Percentiles rank a stretch among this genome's conserved stretches.
phyloP scores from a whole-genome alignment of 257 asterid genomes.

The Solanum pennellii region DNA sequence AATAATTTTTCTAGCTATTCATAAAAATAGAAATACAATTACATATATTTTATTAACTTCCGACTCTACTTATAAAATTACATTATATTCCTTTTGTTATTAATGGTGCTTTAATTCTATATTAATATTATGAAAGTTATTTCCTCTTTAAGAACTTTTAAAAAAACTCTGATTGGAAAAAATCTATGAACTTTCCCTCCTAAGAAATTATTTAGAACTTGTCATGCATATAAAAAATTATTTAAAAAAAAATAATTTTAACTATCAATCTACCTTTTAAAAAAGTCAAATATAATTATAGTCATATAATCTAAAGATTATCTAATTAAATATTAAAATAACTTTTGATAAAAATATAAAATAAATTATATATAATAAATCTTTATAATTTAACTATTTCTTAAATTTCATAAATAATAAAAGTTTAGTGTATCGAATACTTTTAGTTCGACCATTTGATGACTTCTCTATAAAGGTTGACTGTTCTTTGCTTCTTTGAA shows the following conservation, averaged over 20 bases:
- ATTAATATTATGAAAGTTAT: neutral
- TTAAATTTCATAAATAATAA: accelerated
- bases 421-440: accelerated
- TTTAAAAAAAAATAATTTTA: neutral
- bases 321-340: neutral
- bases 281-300: too few relatives aligned
- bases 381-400: neutral
- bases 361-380: neutral
- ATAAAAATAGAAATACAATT: neutral
- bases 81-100: neutral
- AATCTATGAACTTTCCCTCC: neutral
- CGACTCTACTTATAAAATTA: too few relatives aligned
- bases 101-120: neutral
- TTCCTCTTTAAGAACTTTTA: neutral
- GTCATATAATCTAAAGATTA: neutral
- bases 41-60: neutral
- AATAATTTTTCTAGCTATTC: neutral
- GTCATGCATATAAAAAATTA: neutral
- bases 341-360: neutral
- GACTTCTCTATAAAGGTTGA: neutral
- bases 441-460: neutral
- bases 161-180: neutral
- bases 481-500: neutral
- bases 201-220: neutral
- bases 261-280: neutral